Percentiles rank a stretch among this genome's conserved stretches.
Evolutionary conservation across 2,329 filamentous ascomycete species (phyloP).

Genomic region (Lasiodiplodia sp.): DNA sequence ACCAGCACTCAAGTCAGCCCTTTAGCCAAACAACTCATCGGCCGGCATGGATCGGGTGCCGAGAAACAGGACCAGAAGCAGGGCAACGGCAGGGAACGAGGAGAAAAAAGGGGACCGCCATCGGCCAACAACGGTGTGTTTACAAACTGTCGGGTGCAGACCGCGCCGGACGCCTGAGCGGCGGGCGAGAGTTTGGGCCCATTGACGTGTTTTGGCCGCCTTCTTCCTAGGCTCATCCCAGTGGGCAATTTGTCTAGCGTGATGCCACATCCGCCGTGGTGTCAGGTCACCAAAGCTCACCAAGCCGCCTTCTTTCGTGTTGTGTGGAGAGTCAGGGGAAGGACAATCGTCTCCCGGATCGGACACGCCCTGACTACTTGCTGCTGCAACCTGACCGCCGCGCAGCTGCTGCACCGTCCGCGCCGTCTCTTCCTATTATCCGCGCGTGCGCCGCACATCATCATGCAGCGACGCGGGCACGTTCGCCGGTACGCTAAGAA

Average conservation of each 20-base stretch:
- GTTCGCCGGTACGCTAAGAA: background rate
- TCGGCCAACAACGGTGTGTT: constrained; percentile 21
- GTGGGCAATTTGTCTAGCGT: constrained; percentile 26
- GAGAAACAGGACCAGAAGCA: background rate
- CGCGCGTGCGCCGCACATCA: constrained; percentile 7
- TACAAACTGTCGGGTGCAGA: constrained; percentile 15
- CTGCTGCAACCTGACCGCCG: background rate
- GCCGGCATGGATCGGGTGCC: constrained; percentile 7
- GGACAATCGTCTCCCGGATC: constrained; percentile 15
- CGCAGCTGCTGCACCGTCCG: background rate
- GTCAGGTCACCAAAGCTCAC: constrained; percentile 25
- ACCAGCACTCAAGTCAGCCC: constrained; percentile 12
- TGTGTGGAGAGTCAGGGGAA: constrained; percentile 23
- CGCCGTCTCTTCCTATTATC: background rate
- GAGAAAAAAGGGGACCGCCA: constrained; percentile 10
- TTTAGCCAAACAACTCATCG: constrained; percentile 21
- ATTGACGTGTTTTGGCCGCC: constrained; percentile 17
- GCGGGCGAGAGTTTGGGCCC: constrained; percentile 4
- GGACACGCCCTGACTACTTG: constrained; percentile 4
- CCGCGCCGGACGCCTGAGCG: constrained; percentile 23
- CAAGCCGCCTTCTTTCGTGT: background rate
- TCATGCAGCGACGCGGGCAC: background rate
- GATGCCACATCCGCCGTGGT: constrained; percentile 24
- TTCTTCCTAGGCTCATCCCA: constrained; percentile 16
- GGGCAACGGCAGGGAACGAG: constrained; percentile 3